These are phyloP conservation scores for Hypericum androsaemum DNA, from an alignment of 345 rosid species.

Conservation along the genomic window DNA sequence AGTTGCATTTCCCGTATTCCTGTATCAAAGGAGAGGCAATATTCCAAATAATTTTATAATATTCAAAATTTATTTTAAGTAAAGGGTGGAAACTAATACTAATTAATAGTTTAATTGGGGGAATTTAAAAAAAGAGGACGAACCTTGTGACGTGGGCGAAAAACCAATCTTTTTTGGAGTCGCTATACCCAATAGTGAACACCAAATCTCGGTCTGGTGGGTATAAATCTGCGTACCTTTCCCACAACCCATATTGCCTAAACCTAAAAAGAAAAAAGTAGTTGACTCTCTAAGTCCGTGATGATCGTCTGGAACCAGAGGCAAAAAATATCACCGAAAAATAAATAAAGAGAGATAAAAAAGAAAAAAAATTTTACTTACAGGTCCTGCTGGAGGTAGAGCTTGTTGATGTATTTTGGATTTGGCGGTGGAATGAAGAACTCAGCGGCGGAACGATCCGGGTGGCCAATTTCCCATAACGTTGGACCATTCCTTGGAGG, in stretches of 20 bases:
- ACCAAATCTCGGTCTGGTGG: constrained; percentile 19
- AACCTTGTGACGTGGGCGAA: constrained; percentile 25
- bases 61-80: no score
- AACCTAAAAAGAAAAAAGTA: constrained; percentile 9
- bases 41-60: neutral
- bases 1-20: constrained; percentile 28
- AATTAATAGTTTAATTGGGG: neutral
- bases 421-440: no score
- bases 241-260: constrained; percentile 27
- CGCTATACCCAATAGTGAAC: constrained; percentile 17
- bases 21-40: constrained; percentile 8
- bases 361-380: no score
- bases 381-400: no score
- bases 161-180: constrained; percentile 20
- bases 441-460: no score
- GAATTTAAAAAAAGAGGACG: neutral
- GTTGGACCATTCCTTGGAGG: no score
- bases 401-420: no score
- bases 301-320: no score
- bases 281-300: neutral
- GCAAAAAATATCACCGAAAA: no score
- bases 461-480: no score
- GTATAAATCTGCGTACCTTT: constrained; percentile 18
- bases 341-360: no score
- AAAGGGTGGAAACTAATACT: neutral